Evolutionary conservation across 495 filamentous ascomycete genomes (phyloP).

Genomic region (Evernia prunastri): DNA sequence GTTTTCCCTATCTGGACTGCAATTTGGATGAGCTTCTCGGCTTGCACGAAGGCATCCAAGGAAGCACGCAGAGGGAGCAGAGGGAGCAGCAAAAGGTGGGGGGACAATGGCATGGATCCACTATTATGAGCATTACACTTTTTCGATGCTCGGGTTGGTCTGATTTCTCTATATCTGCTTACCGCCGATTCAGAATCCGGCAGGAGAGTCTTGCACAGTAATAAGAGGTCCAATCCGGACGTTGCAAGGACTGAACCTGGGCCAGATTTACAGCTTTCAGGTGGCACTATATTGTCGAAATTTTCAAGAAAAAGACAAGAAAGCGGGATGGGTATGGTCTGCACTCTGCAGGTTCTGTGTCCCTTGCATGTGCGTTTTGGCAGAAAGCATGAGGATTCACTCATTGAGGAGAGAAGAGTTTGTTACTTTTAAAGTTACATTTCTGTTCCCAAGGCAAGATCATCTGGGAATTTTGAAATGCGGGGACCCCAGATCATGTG

Average conservation of each 20-base stretch:
- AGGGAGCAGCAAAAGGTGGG: background rate
- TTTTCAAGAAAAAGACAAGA: background rate
- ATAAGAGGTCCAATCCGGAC: background rate
- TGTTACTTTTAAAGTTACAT: too few relatives aligned
- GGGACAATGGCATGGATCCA: background rate
- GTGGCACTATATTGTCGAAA: background rate
- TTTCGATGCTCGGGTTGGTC: background rate
- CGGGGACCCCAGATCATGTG: constrained; percentile 6
- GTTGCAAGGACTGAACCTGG: background rate
- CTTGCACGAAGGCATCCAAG: background rate
- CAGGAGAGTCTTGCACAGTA: background rate
- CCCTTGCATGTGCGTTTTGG: constrained; percentile 9
- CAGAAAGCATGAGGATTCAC: background rate
- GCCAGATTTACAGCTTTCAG: background rate
- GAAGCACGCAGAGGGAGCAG: background rate
- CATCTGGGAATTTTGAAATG: background rate
- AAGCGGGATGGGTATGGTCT: background rate
- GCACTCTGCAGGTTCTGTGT: background rate
- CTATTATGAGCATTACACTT: background rate
- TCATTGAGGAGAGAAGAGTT: too few relatives aligned
- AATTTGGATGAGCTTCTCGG: background rate
- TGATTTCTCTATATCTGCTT: background rate
- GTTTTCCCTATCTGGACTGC: background rate
- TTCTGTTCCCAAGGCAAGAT: background rate
- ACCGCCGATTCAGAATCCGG: background rate